A percentile compares a stretch with the other conserved stretches of the same genome.
These are phyloP conservation scores for Xylaria sp. DNA, from an alignment of 2,329 filamentous ascomycete genomes.

Conservation along the genomic window DNA sequence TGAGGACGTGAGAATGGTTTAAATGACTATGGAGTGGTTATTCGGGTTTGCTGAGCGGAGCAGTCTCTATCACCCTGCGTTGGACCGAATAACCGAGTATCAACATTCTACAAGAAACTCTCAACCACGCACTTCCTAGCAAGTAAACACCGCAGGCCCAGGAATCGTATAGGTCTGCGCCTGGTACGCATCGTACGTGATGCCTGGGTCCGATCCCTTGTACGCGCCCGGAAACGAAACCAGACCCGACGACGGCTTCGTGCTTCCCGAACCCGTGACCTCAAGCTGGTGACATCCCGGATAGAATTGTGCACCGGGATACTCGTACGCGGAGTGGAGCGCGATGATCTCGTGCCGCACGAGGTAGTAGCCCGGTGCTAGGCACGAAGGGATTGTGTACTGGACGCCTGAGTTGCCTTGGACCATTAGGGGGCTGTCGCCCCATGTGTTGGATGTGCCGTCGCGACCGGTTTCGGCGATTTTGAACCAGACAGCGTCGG, in stretches of 20 bases:
- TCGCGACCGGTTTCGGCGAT: slow-evolving; percentile 45
- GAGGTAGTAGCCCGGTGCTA: slow-evolving; percentile 51
- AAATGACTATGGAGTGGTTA: too few species aligned
- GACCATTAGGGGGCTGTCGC: slow-evolving; percentile 40
- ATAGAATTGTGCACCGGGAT: slow-evolving; percentile 49
- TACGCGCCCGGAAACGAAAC: slow-evolving; percentile 53
- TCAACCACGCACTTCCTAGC: slow-evolving; percentile 31
- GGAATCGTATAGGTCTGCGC: slow-evolving; percentile 42
- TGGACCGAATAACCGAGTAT: neutral
- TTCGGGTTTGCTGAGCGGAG: too few species aligned
- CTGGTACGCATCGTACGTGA: slow-evolving; percentile 49
- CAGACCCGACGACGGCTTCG: slow-evolving; percentile 35
- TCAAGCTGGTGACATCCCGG: slow-evolving; percentile 54
- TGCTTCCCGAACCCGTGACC: slow-evolving; percentile 45
- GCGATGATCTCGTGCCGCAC: slow-evolving; percentile 55
- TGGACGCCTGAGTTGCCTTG: slow-evolving; percentile 38
- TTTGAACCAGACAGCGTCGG: slow-evolving; percentile 51
- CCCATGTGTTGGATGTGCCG: slow-evolving; percentile 48
- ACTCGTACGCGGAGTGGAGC: slow-evolving; percentile 40
- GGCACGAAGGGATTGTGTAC: slow-evolving; percentile 51
- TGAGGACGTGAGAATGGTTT: too few species aligned
- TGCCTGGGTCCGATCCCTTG: slow-evolving; percentile 43
- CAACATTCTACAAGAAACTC: neutral
- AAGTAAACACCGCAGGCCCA: slow-evolving; percentile 44
- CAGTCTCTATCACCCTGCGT: too few species aligned